Percentiles rank a stretch among this genome's conserved stretches.
These are phyloP conservation scores for Erysimum cheiranthoides DNA, from an alignment of 345 rosid genomes.

Conservation along the genomic window DNA sequence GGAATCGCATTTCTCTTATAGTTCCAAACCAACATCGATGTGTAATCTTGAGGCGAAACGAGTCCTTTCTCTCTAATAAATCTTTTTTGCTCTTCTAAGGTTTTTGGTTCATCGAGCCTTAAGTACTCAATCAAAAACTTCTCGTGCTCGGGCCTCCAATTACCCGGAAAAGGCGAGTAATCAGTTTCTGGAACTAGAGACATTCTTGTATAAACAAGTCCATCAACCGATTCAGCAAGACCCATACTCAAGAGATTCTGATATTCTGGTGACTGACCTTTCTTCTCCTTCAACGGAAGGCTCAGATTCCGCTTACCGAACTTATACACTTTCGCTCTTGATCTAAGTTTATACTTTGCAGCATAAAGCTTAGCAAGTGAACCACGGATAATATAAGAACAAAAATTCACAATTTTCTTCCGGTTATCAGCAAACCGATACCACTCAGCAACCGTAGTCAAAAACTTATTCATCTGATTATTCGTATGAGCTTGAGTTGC, in stretches of 20 bases:
- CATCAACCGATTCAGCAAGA: slow-evolving; percentile 87
- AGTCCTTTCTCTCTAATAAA: slow-evolving; percentile 79
- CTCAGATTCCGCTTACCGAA: slow-evolving; percentile 67
- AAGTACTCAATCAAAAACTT: slow-evolving; percentile 78
- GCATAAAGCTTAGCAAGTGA: slow-evolving; percentile 97
- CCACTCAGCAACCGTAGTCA: slow-evolving; percentile 91
- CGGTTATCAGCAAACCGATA: slow-evolving; percentile 88
- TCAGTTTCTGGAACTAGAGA: slow-evolving; percentile 93
- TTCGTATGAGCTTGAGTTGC: slow-evolving; percentile 96
- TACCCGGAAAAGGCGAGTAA: slow-evolving; percentile 82
- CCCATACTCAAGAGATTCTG: slow-evolving; percentile 90
- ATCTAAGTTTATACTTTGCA: slow-evolving; percentile 92
- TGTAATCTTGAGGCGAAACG: slow-evolving; percentile 87
- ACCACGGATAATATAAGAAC: slow-evolving; percentile 87
- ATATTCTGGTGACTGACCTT: slow-evolving; percentile 88
- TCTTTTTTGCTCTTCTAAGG: slow-evolving; percentile 72
- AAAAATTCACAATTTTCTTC: slow-evolving; percentile 85
- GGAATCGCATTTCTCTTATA: slow-evolving; percentile 80
- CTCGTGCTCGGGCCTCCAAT: slow-evolving; percentile 95
- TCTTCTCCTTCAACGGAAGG: slow-evolving; percentile 88
- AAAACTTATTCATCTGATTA: slow-evolving; percentile 93
- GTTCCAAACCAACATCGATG: slow-evolving; percentile 97
- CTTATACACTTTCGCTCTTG: slow-evolving; percentile 92
- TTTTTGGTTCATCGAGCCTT: slow-evolving; percentile 74
- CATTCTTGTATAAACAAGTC: slow-evolving; percentile 92